Conservation (phyloP, 257 asterid species). For the Solanum habrochaites region DNA sequence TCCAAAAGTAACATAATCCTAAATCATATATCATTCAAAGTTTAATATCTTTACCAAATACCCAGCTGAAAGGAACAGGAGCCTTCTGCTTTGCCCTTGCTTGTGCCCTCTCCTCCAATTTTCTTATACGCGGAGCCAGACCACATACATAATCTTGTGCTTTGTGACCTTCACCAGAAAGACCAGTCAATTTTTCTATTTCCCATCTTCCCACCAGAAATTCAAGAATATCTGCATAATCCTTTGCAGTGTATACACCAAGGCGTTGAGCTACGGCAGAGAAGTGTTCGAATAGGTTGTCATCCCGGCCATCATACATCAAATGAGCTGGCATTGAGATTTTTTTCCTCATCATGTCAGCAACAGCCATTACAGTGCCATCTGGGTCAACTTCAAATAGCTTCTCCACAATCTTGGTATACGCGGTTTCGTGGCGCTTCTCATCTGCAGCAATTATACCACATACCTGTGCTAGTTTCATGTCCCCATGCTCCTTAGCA, state of each 20-base stretch:
- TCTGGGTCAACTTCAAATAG: constrained; percentile 72
- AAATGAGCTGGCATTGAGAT: constrained; percentile 74
- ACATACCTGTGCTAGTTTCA: constrained; percentile 62
- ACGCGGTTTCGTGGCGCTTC: constrained; percentile 78
- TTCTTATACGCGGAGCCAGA: constrained; percentile 49
- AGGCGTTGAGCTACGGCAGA: constrained; percentile 58
- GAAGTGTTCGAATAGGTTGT: constrained; percentile 53
- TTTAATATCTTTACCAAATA: constrained; percentile 37
- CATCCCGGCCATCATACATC: constrained; percentile 62
- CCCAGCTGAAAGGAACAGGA: constrained; percentile 54
- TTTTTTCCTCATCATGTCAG: constrained; percentile 74
- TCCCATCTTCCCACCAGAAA: constrained; percentile 56
- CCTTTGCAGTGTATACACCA: constrained; percentile 61
- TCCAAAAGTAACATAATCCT: background rate
- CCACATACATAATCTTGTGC: constrained; percentile 69
- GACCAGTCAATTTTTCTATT: constrained; percentile 49
- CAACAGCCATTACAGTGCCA: constrained; percentile 40
- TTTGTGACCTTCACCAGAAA: constrained; percentile 55
- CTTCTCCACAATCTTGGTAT: constrained; percentile 62
- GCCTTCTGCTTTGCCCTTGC: constrained; percentile 31
- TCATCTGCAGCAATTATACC: constrained; percentile 73
- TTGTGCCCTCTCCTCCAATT: constrained; percentile 56
- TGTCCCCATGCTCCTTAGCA: constrained; percentile 63
- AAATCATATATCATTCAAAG: constrained; percentile 10
- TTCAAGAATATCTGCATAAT: constrained; percentile 65